Percentiles rank a stretch among this genome's conserved stretches.
phyloP scores from a whole-genome alignment of 495 filamentous ascomycete genomes.

The Trichoderma orchidacearum region DNA sequence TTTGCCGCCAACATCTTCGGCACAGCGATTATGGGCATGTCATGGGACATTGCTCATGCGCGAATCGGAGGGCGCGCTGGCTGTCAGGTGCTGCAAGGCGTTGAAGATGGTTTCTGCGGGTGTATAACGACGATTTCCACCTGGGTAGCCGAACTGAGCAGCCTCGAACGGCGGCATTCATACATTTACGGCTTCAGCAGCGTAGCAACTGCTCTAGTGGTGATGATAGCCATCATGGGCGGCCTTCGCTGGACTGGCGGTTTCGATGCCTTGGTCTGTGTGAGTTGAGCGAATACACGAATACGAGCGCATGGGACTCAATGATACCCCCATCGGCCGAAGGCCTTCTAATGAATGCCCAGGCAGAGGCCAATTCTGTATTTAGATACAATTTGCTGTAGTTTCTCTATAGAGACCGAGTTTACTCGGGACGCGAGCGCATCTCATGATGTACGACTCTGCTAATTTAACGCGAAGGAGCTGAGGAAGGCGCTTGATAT shows the following conservation, averaged over 20 bases:
- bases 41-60: slow-evolving; percentile 59
- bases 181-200: slow-evolving; percentile 66
- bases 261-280: slow-evolving; percentile 38
- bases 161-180: slow-evolving; percentile 48
- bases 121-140: slow-evolving; percentile 86
- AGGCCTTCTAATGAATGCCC: no score
- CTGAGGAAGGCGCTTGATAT: no score
- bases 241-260: slow-evolving; percentile 64
- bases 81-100: slow-evolving; percentile 71
- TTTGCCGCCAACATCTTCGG: slow-evolving; percentile 76
- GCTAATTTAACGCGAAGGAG: no score
- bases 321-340: no score
- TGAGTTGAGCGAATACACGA: no score
- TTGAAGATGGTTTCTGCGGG: slow-evolving; percentile 87
- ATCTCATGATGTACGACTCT: no score
- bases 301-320: no score
- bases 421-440: no score
- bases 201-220: slow-evolving; percentile 45
- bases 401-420: no score
- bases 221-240: slow-evolving; percentile 67
- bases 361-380: no score
- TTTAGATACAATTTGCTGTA: background rate
- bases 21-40: slow-evolving; percentile 48
- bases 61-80: slow-evolving; percentile 37
- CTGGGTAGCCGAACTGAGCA: slow-evolving; percentile 71